Percentiles rank a stretch among this genome's conserved stretches.
Evolutionary conservation across 2,329 filamentous ascomycete genomes (phyloP).

Genomic region (Scopulariopsis brevicaulis): DNA sequence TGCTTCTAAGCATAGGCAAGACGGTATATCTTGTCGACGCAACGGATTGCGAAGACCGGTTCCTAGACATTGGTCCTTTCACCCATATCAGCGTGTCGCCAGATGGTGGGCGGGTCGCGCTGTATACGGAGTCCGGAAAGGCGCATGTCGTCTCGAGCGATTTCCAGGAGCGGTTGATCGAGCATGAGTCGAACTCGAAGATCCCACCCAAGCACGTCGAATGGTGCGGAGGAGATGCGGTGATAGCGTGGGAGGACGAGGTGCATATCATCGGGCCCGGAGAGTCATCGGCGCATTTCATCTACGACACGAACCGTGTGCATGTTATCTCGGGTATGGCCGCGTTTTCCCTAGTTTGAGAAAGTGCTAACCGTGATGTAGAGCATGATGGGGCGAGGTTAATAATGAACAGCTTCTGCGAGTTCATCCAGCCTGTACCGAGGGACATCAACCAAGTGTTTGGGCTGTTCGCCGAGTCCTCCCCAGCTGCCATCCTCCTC

Average conservation of each 20-base stretch:
- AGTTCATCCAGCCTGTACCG: constrained; percentile 92
- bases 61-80: constrained; percentile 86
- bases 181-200: constrained; percentile 80
- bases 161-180: constrained; percentile 83
- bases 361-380: constrained; percentile 12
- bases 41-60: constrained; percentile 80
- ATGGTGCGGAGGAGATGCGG: constrained; percentile 94
- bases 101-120: constrained; percentile 75
- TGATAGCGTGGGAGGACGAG: constrained; percentile 96
- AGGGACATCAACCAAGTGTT: constrained; percentile 83
- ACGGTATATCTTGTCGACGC: constrained; percentile 84
- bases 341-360: neutral
- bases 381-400: constrained; percentile 78
- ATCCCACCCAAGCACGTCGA: constrained; percentile 79
- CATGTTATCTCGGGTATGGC: constrained; percentile 69
- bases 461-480: constrained; percentile 75
- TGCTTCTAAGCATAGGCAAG: constrained; percentile 71
- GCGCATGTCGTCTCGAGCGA: constrained; percentile 92
- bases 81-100: constrained; percentile 84
- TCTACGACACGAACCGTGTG: constrained; percentile 81
- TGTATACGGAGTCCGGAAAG: constrained; percentile 77
- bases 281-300: constrained; percentile 64
- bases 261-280: constrained; percentile 85
- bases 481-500: constrained; percentile 80
- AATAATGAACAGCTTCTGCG: constrained; percentile 87